Base-by-base conservation (phyloP, 768 basidiomycete genomes). In the Boletus barrowsii region DNA sequence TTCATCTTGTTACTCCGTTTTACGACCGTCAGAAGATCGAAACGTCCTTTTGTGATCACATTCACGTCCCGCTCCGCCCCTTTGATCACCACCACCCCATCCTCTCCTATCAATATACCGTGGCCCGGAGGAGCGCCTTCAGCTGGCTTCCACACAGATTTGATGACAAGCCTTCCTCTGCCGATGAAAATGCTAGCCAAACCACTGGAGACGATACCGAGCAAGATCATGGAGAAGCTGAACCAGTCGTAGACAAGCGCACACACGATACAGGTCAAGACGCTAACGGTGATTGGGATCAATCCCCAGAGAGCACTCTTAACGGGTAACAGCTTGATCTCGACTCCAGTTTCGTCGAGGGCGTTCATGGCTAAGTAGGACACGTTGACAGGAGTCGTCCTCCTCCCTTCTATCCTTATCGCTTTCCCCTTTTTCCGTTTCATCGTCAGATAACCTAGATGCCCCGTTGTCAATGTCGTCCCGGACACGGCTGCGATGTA, bases 201-300 rank as follows among this genome's bases (percentile, higher is more conserved):
- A 18, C 73, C 73, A 39, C 62, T 71, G 54, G 65, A 60, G 26
- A 74, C 3, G 47, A 72, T 70, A 0, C 73, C 72, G 17, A 72
- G 43, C 1, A 73, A 50, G 46, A 73, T 73, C 60, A 70, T 63
- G 18, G 60, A 53, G 44, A 67, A 68, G 41, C 63, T 58, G 33
- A 40, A 62, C 72, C 72, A 72, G 26, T 73, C 73, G 8, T 17
- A 2, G 42, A 54, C 46, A 14, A 63, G 0, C 3, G 52, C 70
- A 46, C 53, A 35, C 0, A 35, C 4, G 33, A 35, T 35, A 2
- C 33, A 35, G 33, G 33, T 14, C 33, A 35, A 0, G 37, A 62
- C 4, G 55, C 72, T 73, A 26, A 49, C 22, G 2, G 29, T 18
- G 32, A 71, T 71, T 3, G 68, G 67, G n/a, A 71, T 51, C 30